Evolutionary conservation across 2,329 filamentous ascomycete species (phyloP).

Genomic region (Coleophoma crateriformis): DNA sequence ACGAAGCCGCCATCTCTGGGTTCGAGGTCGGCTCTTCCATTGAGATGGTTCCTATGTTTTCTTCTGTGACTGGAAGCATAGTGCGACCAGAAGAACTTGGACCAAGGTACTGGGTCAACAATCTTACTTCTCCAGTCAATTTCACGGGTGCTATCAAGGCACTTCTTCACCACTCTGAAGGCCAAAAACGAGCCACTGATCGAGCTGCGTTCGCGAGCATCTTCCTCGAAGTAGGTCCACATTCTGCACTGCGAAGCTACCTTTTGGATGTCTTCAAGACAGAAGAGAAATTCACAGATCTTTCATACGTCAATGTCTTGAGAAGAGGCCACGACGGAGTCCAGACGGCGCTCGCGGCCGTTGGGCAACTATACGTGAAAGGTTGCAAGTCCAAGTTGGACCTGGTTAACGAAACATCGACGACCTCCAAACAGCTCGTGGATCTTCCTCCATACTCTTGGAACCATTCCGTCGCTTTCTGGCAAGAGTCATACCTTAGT

Average conservation of each 20-base stretch:
- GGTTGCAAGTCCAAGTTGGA: background rate
- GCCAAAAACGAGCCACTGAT: background rate
- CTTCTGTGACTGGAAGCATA: background rate
- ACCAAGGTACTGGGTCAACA: slow-evolving; percentile 36
- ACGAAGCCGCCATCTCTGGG: slow-evolving; percentile 1
- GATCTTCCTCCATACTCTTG: slow-evolving; percentile 44
- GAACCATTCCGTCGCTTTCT: slow-evolving; percentile 44
- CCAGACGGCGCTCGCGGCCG: background rate
- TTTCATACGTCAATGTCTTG: slow-evolving; percentile 2
- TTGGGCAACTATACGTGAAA: background rate
- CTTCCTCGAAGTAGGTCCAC: slow-evolving; percentile 25
- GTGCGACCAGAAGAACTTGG: background rate
- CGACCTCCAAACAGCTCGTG: background rate
- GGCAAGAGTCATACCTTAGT: slow-evolving; percentile 34
- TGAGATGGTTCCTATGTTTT: background rate
- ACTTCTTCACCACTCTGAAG: background rate
- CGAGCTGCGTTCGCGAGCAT: background rate
- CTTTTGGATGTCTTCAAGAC: slow-evolving; percentile 5
- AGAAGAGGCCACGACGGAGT: background rate
- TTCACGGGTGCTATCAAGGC: slow-evolving; percentile 19
- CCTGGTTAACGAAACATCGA: slow-evolving; percentile 23
- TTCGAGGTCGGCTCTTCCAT: background rate
- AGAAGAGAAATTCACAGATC: slow-evolving; percentile 10
- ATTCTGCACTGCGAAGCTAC: slow-evolving; percentile 24
- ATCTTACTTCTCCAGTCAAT: slow-evolving; percentile 36